Evolutionary conservation across 73 alveolate species (phyloP).

Genomic region (Paramecium octaurelia): DNA sequence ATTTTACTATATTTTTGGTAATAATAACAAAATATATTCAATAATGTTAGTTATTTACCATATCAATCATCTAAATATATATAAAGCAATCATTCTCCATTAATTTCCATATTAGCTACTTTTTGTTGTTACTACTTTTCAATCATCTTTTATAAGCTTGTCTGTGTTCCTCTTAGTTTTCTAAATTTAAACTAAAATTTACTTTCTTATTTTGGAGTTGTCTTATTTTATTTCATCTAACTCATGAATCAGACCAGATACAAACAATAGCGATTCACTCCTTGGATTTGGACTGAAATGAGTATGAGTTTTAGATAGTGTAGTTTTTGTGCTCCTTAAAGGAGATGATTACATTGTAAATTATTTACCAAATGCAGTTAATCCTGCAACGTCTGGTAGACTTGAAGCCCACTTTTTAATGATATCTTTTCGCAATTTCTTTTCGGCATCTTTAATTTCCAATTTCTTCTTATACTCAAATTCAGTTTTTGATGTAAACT

Average conservation of each 20-base stretch:
- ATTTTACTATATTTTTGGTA: background rate
- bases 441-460: background rate
- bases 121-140: background rate
- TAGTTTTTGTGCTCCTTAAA: background rate
- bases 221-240: background rate
- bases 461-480: background rate
- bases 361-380: conserved; percentile 30
- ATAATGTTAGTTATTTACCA: no score
- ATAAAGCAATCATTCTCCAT: background rate
- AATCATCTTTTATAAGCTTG: background rate
- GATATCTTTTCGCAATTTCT: background rate
- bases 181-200: background rate
- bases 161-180: background rate
- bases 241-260: background rate
- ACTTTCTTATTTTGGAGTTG: background rate
- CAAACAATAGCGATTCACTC: background rate
- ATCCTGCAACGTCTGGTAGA: conserved; percentile 38
- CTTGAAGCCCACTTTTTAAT: conserved; percentile 13
- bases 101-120: background rate
- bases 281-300: background rate
- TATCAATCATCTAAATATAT: background rate
- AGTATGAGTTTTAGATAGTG: background rate
- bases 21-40: no score
- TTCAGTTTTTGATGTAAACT: conserved; percentile 9
- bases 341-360: conserved; percentile 38